Conservation (phyloP, 2,329 filamentous ascomycete genomes). For the Beauveria caledonica region DNA sequence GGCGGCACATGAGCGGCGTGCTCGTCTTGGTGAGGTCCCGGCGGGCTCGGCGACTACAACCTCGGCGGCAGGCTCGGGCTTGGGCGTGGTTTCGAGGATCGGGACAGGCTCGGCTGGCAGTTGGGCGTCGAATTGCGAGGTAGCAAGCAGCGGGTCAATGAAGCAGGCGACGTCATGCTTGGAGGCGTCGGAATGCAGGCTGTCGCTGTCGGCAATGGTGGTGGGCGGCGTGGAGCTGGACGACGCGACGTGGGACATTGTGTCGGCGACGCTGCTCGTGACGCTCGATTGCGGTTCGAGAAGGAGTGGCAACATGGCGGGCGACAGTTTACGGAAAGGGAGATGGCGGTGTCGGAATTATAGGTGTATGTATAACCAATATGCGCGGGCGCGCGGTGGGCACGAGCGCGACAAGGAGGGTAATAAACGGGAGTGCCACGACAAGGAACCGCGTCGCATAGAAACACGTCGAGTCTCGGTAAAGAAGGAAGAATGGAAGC, state of each 20-base stretch:
- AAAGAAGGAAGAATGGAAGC: background rate
- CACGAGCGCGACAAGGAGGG: constrained; percentile 5
- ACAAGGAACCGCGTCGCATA: constrained; percentile 4
- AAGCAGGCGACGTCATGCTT: constrained; percentile 31
- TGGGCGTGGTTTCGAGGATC: background rate
- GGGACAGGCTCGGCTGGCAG: constrained; percentile 19
- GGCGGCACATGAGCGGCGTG: constrained; percentile 46
- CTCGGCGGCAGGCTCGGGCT: background rate
- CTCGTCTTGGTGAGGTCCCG: constrained; percentile 26
- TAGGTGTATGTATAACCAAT: background rate
- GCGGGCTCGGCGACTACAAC: constrained; percentile 2
- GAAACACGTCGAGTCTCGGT: background rate
- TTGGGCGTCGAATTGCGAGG: constrained; percentile 13
- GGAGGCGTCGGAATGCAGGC: constrained; percentile 40
- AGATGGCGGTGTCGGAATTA: background rate
- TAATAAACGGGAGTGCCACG: background rate
- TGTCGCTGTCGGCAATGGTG: constrained; percentile 50
- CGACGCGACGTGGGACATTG: constrained; percentile 45
- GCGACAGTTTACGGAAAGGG: background rate
- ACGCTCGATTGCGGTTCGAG: constrained; percentile 24
- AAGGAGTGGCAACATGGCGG: constrained; percentile 24
- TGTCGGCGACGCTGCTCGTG: constrained; percentile 26
- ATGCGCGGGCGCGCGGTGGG: background rate
- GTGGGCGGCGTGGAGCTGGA: constrained; percentile 58
- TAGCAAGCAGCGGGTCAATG: constrained; percentile 10